Conservation (phyloP, 1,139 yeast species). For the Diutina neorugosa region DNA sequence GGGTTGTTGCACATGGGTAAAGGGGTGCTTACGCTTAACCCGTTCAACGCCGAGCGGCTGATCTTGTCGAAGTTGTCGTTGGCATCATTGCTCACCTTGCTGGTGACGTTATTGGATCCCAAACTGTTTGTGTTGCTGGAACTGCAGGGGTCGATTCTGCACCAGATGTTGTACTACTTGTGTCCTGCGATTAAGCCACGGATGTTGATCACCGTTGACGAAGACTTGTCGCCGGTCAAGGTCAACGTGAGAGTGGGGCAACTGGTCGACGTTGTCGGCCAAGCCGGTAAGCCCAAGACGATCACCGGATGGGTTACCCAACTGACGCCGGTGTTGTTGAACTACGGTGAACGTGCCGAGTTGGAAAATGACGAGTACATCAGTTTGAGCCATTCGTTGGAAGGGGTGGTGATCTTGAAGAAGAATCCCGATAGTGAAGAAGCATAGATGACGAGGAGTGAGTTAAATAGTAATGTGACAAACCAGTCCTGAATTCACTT, state of each 20-base stretch:
- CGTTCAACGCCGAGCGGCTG: conserved; percentile 83
- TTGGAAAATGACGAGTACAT: conserved; percentile 90
- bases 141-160: conserved; percentile 48
- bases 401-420: conserved; percentile 85
- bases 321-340: conserved; percentile 88
- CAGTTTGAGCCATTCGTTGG: conserved; percentile 69
- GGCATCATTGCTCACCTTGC: conserved; percentile 79
- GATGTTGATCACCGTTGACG: conserved; percentile 87
- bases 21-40: conserved; percentile 82
- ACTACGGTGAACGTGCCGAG: conserved; percentile 94
- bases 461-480: not conserved
- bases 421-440: conserved; percentile 62
- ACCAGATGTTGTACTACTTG: conserved; percentile 67
- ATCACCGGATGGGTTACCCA: conserved; percentile 99
- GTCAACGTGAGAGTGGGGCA: conserved; percentile 97
- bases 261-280: conserved; percentile 97
- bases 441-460: not conserved
- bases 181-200: conserved; percentile 89
- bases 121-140: conserved; percentile 47
- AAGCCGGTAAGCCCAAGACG: conserved; percentile 97
- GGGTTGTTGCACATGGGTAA: conserved; percentile 94
- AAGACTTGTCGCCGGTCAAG: conserved; percentile 73
- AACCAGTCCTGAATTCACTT: not conserved
- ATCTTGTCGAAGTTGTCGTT: conserved; percentile 80
- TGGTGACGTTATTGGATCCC: conserved; percentile 81